Conservation (phyloP, 441 rosid genomes). For the Erodium trifolium region DNA sequence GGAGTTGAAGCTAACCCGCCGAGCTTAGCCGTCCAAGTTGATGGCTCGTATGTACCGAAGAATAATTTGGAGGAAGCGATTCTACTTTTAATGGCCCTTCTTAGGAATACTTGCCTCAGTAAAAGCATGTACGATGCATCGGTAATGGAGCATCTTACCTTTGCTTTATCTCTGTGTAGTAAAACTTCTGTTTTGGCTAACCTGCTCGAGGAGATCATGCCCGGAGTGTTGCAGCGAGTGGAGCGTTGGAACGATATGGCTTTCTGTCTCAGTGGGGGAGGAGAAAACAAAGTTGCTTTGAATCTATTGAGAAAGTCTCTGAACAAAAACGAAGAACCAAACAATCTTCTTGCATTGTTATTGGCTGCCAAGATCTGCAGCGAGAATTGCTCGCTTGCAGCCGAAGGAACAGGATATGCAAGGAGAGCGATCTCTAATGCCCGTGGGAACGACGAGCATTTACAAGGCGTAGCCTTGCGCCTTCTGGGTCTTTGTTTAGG, state of each 20-base stretch:
- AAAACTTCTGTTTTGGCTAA: conserved; percentile 67
- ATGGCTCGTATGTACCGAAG: conserved; percentile 72
- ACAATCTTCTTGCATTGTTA: conserved; percentile 56
- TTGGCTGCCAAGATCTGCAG: conserved; percentile 79
- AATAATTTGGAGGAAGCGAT: conserved; percentile 87
- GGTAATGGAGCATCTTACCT: conserved; percentile 69
- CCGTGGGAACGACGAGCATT: conserved; percentile 53
- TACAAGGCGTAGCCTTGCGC: conserved; percentile 62
- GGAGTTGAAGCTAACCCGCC: conserved; percentile 81
- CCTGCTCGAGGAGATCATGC: conserved; percentile 72
- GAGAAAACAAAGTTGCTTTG: conserved; percentile 43
- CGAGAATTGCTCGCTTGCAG: conserved; percentile 59
- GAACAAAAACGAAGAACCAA: conserved; percentile 65
- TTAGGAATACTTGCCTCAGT: conserved; percentile 54
- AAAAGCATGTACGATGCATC: conserved; percentile 71
- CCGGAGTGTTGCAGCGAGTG: conserved; percentile 67
- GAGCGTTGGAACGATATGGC: conserved; percentile 83
- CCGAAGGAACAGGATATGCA: conserved; percentile 68
- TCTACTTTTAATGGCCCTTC: conserved; percentile 72
- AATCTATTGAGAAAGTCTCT: conserved; percentile 74
- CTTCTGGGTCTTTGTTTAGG: conserved; percentile 81
- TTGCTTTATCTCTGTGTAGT: conserved; percentile 61
- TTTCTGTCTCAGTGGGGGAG: conserved; percentile 37
- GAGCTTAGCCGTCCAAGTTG: conserved; percentile 63
- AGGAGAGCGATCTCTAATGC: conserved; percentile 52